Percentiles rank a stretch among this genome's conserved stretches.
phyloP scores from a whole-genome alignment of 2,329 filamentous ascomycete species.

The Hypoxylon sp. region DNA sequence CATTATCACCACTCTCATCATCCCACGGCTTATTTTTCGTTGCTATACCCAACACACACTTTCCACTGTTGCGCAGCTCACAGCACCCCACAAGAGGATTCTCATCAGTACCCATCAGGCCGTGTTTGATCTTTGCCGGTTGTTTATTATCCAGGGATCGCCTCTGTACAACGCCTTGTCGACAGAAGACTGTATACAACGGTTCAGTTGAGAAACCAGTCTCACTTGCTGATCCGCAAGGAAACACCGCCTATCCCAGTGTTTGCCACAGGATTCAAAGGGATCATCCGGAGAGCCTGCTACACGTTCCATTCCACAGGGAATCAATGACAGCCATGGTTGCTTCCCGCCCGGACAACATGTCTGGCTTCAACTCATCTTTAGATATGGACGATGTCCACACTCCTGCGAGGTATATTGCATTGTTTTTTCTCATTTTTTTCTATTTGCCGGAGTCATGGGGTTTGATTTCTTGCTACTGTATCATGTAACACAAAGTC shows the following conservation, averaged over 20 bases:
- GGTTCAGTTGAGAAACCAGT: conserved; percentile 50
- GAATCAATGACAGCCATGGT: conserved; percentile 66
- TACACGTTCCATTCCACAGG: conserved; percentile 54
- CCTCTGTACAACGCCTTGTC: conserved; percentile 46
- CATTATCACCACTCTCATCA: conserved; percentile 46
- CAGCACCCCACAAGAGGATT: conserved; percentile 40
- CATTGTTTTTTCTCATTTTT: conserved; percentile 66
- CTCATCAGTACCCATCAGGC: conserved; percentile 45
- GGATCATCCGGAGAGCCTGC: conserved; percentile 45
- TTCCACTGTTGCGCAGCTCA: conserved; percentile 40
- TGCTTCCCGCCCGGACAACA: conserved; percentile 63
- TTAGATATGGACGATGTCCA: conserved; percentile 72
- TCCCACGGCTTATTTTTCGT: conserved; percentile 47
- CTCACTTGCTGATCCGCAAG: conserved; percentile 49
- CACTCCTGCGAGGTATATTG: conserved; percentile 73
- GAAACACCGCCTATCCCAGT: conserved; percentile 43
- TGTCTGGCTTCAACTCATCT: conserved; percentile 68
- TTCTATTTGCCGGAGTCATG: conserved; percentile 59
- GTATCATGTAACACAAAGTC: conserved; percentile 52
- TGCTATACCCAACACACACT: conserved; percentile 46
- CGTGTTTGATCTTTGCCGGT: conserved; percentile 43
- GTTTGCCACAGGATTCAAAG: conserved; percentile 59
- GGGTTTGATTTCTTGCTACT: conserved; percentile 54
- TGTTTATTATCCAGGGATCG: conserved; percentile 50
- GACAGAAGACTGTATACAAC: conserved; percentile 44